Conservation (phyloP, 257 asterid species). For the Mentha longifolia region DNA sequence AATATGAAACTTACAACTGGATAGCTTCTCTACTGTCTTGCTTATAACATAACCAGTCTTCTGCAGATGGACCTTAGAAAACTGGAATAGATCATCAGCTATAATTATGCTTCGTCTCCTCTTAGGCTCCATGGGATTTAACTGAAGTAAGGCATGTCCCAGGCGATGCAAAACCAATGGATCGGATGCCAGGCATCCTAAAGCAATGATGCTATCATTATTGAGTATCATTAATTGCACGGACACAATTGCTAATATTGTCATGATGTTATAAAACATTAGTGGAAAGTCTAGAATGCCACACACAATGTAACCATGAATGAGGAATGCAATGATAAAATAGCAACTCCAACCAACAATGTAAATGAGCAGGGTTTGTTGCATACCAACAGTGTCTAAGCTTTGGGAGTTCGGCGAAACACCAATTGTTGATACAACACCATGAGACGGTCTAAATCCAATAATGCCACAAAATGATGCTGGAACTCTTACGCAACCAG, state of each 20-base stretch:
- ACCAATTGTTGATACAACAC: constrained; percentile 72
- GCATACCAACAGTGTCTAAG: constrained; percentile 86
- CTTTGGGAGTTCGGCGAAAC: constrained; percentile 86
- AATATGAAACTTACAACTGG: constrained; percentile 41
- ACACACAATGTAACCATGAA: constrained; percentile 13
- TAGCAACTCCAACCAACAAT: constrained; percentile 9
- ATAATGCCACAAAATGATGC: constrained; percentile 50
- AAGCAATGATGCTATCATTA: constrained; percentile 30
- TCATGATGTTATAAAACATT: neutral
- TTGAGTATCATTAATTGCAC: neutral
- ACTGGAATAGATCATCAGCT: constrained; percentile 97
- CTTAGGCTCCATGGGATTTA: constrained; percentile 63
- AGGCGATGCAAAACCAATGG: constrained; percentile 78
- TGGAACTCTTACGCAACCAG: constrained; percentile 39
- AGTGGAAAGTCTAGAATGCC: neutral
- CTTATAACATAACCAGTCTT: constrained; percentile 64
- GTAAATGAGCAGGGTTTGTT: constrained; percentile 24
- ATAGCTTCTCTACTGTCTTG: constrained; percentile 61
- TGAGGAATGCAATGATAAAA: neutral
- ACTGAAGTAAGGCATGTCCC: constrained; percentile 82
- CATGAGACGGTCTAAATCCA: constrained; percentile 90
- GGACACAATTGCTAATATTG: constrained; percentile 4
- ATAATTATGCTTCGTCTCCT: constrained; percentile 64
- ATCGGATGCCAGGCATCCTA: constrained; percentile 88
- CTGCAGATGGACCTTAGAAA: constrained; percentile 72